phyloP scores from a whole-genome alignment of 2,329 filamentous ascomycete genomes.

The Stemphylium vesicarium region DNA sequence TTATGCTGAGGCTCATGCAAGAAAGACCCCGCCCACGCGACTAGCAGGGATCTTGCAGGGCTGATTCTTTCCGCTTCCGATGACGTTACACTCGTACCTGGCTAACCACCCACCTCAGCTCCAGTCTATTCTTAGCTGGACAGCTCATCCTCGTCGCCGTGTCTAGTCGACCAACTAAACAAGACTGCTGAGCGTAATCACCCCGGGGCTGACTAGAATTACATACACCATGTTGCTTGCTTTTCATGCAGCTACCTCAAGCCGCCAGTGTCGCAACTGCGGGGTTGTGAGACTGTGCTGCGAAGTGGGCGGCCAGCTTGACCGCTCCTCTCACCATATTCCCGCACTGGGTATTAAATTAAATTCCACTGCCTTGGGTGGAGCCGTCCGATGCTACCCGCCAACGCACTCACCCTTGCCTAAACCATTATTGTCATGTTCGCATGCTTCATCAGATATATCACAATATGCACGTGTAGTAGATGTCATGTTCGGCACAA shows the following conservation, averaged over 20 bases:
- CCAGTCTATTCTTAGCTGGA: slow-evolving; percentile 5
- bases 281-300: slow-evolving; percentile 9
- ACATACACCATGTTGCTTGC: background rate
- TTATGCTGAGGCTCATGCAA: slow-evolving; percentile 19
- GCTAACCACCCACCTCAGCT: slow-evolving; percentile 7
- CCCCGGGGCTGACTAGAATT: background rate
- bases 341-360: background rate
- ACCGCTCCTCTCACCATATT: slow-evolving; percentile 13
- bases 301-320: slow-evolving; percentile 7
- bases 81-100: slow-evolving; percentile 30
- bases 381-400: slow-evolving; percentile 7
- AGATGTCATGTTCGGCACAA: slow-evolving; percentile 1
- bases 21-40: slow-evolving; percentile 8
- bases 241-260: background rate
- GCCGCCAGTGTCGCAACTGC: slow-evolving; percentile 9
- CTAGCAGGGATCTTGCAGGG: slow-evolving; percentile 30
- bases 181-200: too few relatives aligned
- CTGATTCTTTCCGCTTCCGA: slow-evolving; percentile 27
- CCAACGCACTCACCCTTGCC: background rate
- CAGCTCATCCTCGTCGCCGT: background rate
- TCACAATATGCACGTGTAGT: background rate
- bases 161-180: background rate
- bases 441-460: background rate
- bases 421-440: background rate
- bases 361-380: background rate